Base-by-base conservation (phyloP, 2,329 filamentous ascomycete genomes). In the Simplicillium sp. region DNA sequence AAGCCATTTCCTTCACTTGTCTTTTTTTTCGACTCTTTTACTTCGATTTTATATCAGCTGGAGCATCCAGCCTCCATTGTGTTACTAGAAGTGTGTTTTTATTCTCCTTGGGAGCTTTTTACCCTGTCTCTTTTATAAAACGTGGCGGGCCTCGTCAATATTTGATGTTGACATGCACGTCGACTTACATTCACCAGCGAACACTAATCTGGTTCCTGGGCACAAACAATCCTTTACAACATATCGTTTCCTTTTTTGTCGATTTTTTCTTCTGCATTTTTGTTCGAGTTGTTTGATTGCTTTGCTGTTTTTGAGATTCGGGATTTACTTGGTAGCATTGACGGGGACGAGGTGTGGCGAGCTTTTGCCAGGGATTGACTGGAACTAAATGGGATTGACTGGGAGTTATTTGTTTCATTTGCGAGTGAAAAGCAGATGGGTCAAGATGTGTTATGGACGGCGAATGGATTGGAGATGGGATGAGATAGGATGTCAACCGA, bases 401-500 rank as follows among this genome's bases (percentile, higher is more conserved):
- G 20, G 20, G 20, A 25, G 20, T 25, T 25, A 25, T 25, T 25
- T 25, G 20, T 25, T 25, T 25, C 20, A 25, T 25, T 25, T 25
- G 20, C 20, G 20, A 25, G 6, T 5, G 5, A 25, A 25, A 25
- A 6, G 20, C 20, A 25, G 9, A 25, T 25, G 20, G 20, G 20
- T 25, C 20, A 9, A 25, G 20, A 9, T 35, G 14, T 42, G 32
- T 36, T 39, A 39, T 36, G 12, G 29, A 25, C 20, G 40, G 36
- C 13, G 32, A 14, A 16, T n/a, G 15, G 32, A 34, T 7, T 18
- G 28, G 28, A 16, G n/a, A 33, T 32, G 8, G 28, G 13, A 34
- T 8, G 28, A 16, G n/a, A 33, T 32, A 3, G 28, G 13, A 34
- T 8, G 20, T 3, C 16, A 33, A n/a, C 8, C 18, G 18, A 14